Conservation (phyloP, 2,329 filamentous ascomycete species). For the Capronia epimyces region DNA sequence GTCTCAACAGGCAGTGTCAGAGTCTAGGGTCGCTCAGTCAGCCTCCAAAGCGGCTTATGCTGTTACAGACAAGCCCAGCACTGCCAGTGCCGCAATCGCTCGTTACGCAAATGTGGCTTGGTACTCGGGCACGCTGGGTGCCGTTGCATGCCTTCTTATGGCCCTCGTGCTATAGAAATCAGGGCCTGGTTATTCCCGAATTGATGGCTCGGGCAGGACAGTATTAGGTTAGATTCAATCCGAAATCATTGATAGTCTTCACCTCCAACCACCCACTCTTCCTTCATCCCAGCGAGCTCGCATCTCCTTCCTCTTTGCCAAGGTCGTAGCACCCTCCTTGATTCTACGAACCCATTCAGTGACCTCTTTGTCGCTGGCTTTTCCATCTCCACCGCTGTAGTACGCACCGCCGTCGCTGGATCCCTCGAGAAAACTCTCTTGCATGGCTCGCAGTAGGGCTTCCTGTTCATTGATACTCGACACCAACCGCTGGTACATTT, state of each 20-base stretch:
- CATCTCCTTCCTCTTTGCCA: slow-evolving; percentile 75
- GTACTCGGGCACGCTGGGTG: slow-evolving; percentile 7
- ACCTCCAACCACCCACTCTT: slow-evolving; percentile 89
- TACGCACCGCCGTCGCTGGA: slow-evolving; percentile 36
- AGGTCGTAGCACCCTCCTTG: slow-evolving; percentile 70
- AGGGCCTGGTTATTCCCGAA: neutral
- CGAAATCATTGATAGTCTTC: slow-evolving; percentile 32
- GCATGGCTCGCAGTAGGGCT: slow-evolving; percentile 69
- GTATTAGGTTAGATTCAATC: slow-evolving; percentile 5
- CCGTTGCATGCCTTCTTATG: slow-evolving; percentile 8
- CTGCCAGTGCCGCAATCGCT: neutral
- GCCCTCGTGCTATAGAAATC: slow-evolving; percentile 4
- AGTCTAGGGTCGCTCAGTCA: slow-evolving; percentile 8
- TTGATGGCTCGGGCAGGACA: neutral
- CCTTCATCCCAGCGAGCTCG: slow-evolving; percentile 96
- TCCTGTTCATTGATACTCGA: slow-evolving; percentile 79
- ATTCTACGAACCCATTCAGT: slow-evolving; percentile 78
- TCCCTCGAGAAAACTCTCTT: slow-evolving; percentile 85
- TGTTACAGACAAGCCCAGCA: neutral
- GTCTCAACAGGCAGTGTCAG: neutral
- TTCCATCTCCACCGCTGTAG: slow-evolving; percentile 40
- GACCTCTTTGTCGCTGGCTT: slow-evolving; percentile 73
- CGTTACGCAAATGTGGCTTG: neutral
- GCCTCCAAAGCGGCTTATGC: slow-evolving; percentile 4
- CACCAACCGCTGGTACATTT: slow-evolving; percentile 74